Base-by-base conservation (phyloP, 805 yeast species). In the Cephaloascus albidus region DNA sequence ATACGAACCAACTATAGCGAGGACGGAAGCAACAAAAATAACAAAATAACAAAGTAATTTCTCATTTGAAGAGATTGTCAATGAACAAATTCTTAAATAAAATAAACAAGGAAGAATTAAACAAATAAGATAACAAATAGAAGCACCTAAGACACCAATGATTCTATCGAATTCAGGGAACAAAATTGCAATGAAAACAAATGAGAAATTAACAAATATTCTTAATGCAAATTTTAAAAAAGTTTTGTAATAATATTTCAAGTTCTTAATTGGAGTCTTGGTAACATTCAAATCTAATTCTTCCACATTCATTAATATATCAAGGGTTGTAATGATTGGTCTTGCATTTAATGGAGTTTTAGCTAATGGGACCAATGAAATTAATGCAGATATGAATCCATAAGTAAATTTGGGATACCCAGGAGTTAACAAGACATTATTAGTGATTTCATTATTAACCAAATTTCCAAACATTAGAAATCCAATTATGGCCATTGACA, bases 341-440 rank as follows among this genome's bases (percentile, higher is more conserved):
- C 87, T 76, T 10, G 89, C 85, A 47, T 81, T 81, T 33, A 87
- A 67, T 1, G 96, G 95, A 1, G 87, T 72, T 51, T 88, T 88
- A 2, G 96, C 85, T 23, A 87, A 57, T 1, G 96, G 95, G 18
- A 88, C 74, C 4, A 86, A 47, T n/a, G 94, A 84, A 72, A 87
- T 82, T 33, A 84, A 61, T 0, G 72, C 68, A 36, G 88, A 79
- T 35, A 88, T 65, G 19, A 72, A 40, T 1, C 69, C 68, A 35
- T 67, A 61, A 4, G 69, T 57, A 68, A 71, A 70, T 2, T 43
- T 10, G 0, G 81, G 80, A 46, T 72, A 74, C 3, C 75, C 72
- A n/a, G 57, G 50, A 12, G 68, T 58, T 8, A 46, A 43, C 37
- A 75, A 51, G 20, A 76, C 53, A 42, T 67, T 72, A 47, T 67